Base-by-base conservation (phyloP, 2,329 filamentous ascomycete genomes). In the Ophiobolus disseminans region DNA sequence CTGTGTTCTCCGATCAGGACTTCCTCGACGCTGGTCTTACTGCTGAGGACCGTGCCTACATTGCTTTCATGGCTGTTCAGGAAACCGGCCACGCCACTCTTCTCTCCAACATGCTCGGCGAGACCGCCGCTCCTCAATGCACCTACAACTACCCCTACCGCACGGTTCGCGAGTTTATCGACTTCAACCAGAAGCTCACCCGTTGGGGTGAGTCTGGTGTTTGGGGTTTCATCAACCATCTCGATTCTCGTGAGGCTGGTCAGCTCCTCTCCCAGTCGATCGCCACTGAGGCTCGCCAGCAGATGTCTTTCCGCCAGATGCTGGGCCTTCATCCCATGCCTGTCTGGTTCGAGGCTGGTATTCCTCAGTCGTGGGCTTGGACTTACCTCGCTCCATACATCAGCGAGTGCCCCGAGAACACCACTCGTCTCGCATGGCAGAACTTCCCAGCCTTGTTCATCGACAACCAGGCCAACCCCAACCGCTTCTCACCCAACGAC, bases 361-460 rank as follows among this genome's bases (percentile, higher is more conserved):
- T 93, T 19, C 90, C 89, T 0, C 90, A 95, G 70, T 90, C 86
- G 0, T 95, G 90, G 89, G 84, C 86, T 0, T 95, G 90, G 90
- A 88, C 89, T 0, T 80, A 90, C 17, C 78, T 94, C 4, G 89
- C 90, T 0, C 90, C 89, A 0, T 91, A 91, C 73, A 92, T 95
- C 70, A 86, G 83, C 26, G 86, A 81, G 4, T 95, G 90, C 70
- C 90, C 90, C 0, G 75, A 74, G 34, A 84, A 87, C 68, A 85
- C 87, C 58, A 93, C 89, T 1, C 84, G 89, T 5, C 78, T 95
- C 22, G 81, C 85, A 19, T 95, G 90, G 90, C 88, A 93, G 69
- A 95, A 95, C 76, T 92, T 90, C 76, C 90, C 90, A 0, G 80
- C 82, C 0, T 75, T 94, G 13, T 78, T 81, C 59, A 79, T 94